Conservation (phyloP, 768 basidiomycete genomes). For the Psilocybe cubensis region DNA sequence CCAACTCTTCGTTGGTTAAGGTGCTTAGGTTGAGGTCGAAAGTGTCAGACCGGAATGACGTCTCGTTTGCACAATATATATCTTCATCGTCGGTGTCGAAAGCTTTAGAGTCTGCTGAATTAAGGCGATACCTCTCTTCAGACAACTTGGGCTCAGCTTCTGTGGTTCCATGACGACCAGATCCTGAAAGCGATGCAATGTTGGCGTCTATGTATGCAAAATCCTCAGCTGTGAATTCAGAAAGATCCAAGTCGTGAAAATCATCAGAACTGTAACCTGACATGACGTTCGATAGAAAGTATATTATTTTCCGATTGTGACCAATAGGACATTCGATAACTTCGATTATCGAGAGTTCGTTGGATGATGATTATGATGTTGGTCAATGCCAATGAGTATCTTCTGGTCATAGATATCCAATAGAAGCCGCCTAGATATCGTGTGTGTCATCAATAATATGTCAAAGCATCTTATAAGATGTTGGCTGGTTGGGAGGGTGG, state of each 20-base stretch:
- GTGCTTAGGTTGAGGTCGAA: conserved; percentile 20
- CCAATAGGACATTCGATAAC: background rate
- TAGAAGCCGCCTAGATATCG: background rate
- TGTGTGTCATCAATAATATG: background rate
- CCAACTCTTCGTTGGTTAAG: conserved; percentile 19
- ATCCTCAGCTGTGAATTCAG: conserved; percentile 62
- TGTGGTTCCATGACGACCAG: background rate
- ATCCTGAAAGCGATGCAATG: conserved; percentile 16
- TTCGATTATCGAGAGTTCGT: background rate
- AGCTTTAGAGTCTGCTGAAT: too few relatives aligned
- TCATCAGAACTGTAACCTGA: conserved; percentile 27
- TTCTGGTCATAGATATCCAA: background rate
- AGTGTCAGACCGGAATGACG: conserved; percentile 18
- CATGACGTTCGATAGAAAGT: conserved; percentile 13
- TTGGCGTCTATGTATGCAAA: conserved; percentile 52
- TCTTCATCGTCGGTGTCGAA: background rate
- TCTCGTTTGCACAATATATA: background rate
- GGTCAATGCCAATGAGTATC: too few relatives aligned
- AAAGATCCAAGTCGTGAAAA: conserved; percentile 51
- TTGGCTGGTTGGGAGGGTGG: background rate
- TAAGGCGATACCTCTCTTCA: too few relatives aligned
- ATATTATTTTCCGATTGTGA: background rate
- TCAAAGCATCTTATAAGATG: background rate
- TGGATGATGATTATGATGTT: background rate
- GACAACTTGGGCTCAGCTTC: background rate